A percentile compares a stretch with the other conserved stretches of the same genome.
Conservation (phyloP, 768 basidiomycete species). For the Gloeopeniophorella convolvens region DNA sequence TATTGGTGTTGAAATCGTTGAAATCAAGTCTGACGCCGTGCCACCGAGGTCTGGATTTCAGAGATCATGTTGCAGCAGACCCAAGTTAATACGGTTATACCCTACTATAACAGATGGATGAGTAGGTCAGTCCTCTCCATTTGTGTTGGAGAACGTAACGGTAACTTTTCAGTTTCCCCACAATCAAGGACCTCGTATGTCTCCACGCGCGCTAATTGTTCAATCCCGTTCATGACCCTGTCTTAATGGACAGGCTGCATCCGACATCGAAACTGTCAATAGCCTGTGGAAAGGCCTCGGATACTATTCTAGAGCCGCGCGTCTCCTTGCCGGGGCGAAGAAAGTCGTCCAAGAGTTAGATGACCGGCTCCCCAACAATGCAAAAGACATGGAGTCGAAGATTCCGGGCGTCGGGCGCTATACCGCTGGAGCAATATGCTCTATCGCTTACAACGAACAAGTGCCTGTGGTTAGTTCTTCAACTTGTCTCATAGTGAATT, state of each 20-base stretch:
- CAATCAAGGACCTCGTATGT: conserved; percentile 65
- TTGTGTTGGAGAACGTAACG: not conserved
- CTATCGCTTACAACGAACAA: conserved; percentile 81
- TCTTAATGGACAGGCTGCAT: conserved; percentile 41
- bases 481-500: not conserved
- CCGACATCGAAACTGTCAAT: conserved; percentile 81
- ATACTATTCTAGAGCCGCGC: conserved; percentile 82
- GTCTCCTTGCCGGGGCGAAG: conserved; percentile 78
- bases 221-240: conserved; percentile 12
- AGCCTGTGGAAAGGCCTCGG: conserved; percentile 87
- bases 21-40: not conserved
- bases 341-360: conserved; percentile 59
- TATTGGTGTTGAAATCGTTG: not conserved
- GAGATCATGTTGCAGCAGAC: conserved; percentile 98
- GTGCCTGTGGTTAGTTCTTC: conserved; percentile 68
- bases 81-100: conserved; percentile 88
- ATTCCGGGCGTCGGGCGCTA: conserved; percentile 88
- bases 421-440: conserved; percentile 78
- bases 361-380: conserved; percentile 74
- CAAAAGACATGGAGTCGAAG: conserved; percentile 70
- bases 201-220: not conserved
- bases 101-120: conserved; percentile 90
- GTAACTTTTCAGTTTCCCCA: conserved; percentile 58
- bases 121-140: conserved; percentile 43
- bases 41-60: conserved; percentile 70